Evolutionary conservation across 495 filamentous ascomycete genomes (phyloP).

Genomic region (Mytilinidion resinicola): DNA sequence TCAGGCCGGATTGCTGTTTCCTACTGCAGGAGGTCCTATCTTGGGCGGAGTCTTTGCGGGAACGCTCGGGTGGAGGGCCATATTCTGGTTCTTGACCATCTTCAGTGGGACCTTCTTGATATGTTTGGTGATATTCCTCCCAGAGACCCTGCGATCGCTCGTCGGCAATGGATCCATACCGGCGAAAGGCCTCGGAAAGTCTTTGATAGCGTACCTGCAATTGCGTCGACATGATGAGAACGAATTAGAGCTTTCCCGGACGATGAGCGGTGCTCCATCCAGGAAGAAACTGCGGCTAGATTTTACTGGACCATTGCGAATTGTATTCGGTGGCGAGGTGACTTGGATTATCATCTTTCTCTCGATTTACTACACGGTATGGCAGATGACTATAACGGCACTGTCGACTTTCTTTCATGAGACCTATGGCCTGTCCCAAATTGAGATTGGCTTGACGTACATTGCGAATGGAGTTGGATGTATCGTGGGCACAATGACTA

Average conservation of each 20-base stretch:
- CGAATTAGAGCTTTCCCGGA: background rate
- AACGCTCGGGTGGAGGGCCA: conserved; percentile 48
- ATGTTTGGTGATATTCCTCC: conserved; percentile 40
- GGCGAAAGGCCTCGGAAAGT: conserved; percentile 29
- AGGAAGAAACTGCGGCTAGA: conserved; percentile 32
- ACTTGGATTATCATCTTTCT: conserved; percentile 43
- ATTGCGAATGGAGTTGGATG: conserved; percentile 48
- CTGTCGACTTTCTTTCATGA: conserved; percentile 47
- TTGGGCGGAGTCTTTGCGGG: conserved; percentile 50
- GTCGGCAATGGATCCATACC: conserved; percentile 45
- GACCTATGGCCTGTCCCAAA: conserved; percentile 41
- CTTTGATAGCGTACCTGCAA: conserved; percentile 38
- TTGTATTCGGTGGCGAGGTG: conserved; percentile 13
- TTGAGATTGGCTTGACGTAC: conserved; percentile 46
- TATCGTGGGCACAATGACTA: conserved; percentile 45
- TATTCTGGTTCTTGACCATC: conserved; percentile 51
- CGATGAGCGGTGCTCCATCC: background rate
- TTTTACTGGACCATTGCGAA: conserved; percentile 41
- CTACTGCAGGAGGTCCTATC: conserved; percentile 48
- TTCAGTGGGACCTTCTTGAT: conserved; percentile 38
- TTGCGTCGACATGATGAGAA: conserved; percentile 3
- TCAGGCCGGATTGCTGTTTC: conserved; percentile 44
- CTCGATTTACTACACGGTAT: conserved; percentile 48
- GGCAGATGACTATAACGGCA: conserved; percentile 53
- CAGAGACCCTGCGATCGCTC: conserved; percentile 49